Evolutionary conservation across 2,329 filamentous ascomycete genomes (phyloP).

Genomic region (Penicillium sp.): DNA sequence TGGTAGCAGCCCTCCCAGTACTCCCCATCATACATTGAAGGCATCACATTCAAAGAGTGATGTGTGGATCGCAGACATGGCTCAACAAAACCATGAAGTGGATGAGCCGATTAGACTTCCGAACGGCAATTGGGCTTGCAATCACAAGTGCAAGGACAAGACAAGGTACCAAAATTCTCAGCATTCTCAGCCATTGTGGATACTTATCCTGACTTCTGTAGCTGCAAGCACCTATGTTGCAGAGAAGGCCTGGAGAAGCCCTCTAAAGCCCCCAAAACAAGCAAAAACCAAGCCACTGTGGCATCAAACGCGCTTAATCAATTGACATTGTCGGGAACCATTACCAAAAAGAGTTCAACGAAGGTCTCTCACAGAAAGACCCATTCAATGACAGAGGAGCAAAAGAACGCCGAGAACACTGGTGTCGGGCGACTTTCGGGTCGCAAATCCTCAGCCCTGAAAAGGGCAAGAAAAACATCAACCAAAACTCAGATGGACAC

Average conservation of each 20-base stretch:
- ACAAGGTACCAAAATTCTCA: slow-evolving; percentile 31
- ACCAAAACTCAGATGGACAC: no score
- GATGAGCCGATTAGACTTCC: slow-evolving; percentile 53
- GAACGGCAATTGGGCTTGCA: slow-evolving; percentile 73
- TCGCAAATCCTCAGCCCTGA: no score
- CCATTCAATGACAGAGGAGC: not conserved
- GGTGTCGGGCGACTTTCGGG: not conserved
- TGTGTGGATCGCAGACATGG: slow-evolving; percentile 9
- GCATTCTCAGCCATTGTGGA: no score
- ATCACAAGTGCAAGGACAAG: slow-evolving; percentile 66
- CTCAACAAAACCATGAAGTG: slow-evolving; percentile 11
- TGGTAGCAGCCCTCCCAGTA: slow-evolving; percentile 11
- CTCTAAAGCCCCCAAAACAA: slow-evolving; percentile 49
- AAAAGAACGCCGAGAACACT: not conserved
- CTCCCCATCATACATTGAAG: not conserved
- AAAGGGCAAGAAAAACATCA: no score
- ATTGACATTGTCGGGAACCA: slow-evolving; percentile 29
- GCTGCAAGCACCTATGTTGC: slow-evolving; percentile 72
- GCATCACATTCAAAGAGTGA: slow-evolving; percentile 5
- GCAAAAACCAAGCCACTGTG: slow-evolving; percentile 21
- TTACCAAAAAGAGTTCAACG: slow-evolving; percentile 18
- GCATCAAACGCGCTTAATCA: slow-evolving; percentile 30
- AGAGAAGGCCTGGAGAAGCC: slow-evolving; percentile 67
- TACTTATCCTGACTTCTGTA: slow-evolving; percentile 35
- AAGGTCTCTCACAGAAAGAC: slow-evolving; percentile 13